A percentile compares a stretch with the other conserved stretches of the same genome.
phyloP scores from a whole-genome alignment of 495 filamentous ascomycete genomes.

The Hypoxylon intermedium region DNA sequence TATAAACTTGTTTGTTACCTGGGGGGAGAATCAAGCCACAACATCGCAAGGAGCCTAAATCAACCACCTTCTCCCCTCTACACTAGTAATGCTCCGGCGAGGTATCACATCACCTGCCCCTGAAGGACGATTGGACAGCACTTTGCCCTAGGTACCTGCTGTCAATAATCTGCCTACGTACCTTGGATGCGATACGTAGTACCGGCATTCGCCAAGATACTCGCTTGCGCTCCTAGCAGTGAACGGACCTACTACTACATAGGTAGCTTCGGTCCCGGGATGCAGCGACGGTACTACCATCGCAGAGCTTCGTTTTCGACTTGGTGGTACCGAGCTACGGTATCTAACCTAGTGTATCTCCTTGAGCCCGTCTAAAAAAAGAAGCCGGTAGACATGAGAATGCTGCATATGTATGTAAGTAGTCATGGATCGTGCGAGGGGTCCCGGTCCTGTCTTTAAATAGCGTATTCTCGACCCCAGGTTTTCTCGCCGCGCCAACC shows the following conservation, averaged over 20 bases:
- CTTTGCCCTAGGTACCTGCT: too few species aligned
- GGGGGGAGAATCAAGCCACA: too few species aligned
- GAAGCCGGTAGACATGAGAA: too few species aligned
- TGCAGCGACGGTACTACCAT: constrained; percentile 1
- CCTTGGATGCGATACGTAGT: background rate
- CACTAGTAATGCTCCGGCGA: too few species aligned
- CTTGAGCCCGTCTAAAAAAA: background rate
- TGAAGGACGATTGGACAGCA: too few species aligned
- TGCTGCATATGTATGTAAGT: background rate
- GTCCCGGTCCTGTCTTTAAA: constrained; percentile 12
- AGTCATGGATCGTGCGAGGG: background rate
- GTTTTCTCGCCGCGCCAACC: constrained; percentile 19
- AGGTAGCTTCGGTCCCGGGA: constrained; percentile 18
- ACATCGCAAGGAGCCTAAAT: too few species aligned
- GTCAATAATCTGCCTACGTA: too few species aligned
- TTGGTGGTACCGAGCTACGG: background rate
- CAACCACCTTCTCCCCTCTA: too few species aligned
- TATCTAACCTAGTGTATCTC: too few species aligned
- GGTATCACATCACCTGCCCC: too few species aligned
- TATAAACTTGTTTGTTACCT: too few species aligned
- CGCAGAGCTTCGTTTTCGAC: background rate
- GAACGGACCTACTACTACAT: too few species aligned
- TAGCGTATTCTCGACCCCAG: constrained; percentile 11
- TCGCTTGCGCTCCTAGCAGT: constrained; percentile 1
- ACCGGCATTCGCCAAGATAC: constrained; percentile 18